Base-by-base conservation (phyloP, 202 grass and related monocot species). In the Saccharum hybrid region DNA sequence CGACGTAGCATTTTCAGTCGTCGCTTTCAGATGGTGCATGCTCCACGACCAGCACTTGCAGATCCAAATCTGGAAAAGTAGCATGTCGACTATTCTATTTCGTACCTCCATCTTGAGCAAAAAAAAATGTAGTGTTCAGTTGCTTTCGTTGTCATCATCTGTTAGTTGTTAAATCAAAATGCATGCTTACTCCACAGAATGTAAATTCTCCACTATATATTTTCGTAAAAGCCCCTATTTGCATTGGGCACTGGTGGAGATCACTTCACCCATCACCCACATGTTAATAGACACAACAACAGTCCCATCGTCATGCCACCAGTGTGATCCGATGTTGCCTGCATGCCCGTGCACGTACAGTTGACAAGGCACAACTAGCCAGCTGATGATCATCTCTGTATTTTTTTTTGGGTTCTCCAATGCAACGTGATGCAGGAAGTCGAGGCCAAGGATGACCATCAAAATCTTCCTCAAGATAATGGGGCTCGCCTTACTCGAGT, bases 401-500 rank as follows among this genome's bases (percentile, higher is more conserved):
- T 28, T 28, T 28, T 33, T 26, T 66, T 9, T 8, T 45, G 1
- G 7, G 57, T 0, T 61, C 65, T 62, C 19, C 75, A 16, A 31
- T 66, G 19, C 23, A 65, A 56, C 26, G 5, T 60, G 39, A n/a
- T 80, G 15, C 87, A 94, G 87, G 85, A 71, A 63, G 36, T 14
- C 64, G 71, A 90, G 96, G 66, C 87, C 96, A 28, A 92, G 69
- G 78, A 80, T 98, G 93, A 98, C 89, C 52, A 5, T 92, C 39
- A 73, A 5, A 34, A 92, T 90, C 78, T 94, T 94, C 87, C 10
- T 96, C 51, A 95, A 98, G 80, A 88, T 93, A 40, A 89, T 91
- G 81, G 93, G 78, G 18, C 87, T 94, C 43, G 83, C 89, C 49
- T 16, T 96, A 1, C 87, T 96, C 19, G 96, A 98, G 96, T 98